These are phyloP conservation scores for Geotrichum citri-aurantii DNA, from an alignment of 1,139 yeast genomes.

Conservation along the genomic window DNA sequence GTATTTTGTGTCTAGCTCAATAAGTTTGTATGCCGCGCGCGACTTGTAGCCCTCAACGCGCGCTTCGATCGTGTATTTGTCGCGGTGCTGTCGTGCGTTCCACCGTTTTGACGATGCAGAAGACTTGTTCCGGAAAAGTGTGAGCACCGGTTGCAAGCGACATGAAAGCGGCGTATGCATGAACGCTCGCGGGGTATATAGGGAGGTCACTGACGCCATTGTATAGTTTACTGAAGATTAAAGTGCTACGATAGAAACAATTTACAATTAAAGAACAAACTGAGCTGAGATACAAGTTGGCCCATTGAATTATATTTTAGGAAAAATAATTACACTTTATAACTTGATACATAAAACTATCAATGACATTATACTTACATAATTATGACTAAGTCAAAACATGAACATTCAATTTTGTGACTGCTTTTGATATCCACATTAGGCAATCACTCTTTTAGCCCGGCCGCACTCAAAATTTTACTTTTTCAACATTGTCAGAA, in stretches of 20 bases:
- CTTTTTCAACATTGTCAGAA: neutral
- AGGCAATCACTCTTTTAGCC: neutral
- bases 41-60: conserved; percentile 60
- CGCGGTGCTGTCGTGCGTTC: conserved; percentile 65
- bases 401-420: neutral
- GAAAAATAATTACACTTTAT: neutral
- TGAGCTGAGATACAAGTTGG: neutral
- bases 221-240: neutral
- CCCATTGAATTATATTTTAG: neutral
- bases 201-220: neutral
- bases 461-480: neutral
- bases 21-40: conserved; percentile 83
- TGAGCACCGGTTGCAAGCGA: neutral
- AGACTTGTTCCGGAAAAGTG: conserved; percentile 1
- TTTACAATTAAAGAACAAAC: neutral
- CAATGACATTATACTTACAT: no score
- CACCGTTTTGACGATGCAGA: conserved; percentile 58
- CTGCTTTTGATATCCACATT: neutral
- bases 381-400: neutral
- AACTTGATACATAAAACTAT: neutral
- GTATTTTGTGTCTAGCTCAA: conserved; percentile 57
- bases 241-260: neutral
- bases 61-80: conserved; percentile 61
- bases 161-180: neutral
- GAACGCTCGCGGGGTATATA: neutral